phyloP scores from a whole-genome alignment of 192 early-diverging fungal species.

The Entophlyctis luteolus region DNA sequence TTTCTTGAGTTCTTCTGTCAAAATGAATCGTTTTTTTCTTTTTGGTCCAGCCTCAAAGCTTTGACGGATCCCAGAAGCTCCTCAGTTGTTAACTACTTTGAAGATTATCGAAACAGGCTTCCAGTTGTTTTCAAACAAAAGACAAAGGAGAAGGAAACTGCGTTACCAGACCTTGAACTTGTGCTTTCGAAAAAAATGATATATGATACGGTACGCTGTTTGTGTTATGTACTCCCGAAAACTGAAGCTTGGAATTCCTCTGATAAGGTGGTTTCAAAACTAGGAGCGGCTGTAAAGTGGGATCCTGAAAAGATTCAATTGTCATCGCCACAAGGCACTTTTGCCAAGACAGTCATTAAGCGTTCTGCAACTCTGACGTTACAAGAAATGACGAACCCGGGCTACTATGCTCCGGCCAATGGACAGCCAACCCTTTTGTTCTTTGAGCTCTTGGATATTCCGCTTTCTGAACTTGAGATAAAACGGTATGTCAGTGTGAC shows the following conservation, averaged over 20 bases:
- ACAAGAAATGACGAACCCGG: constrained; percentile 46
- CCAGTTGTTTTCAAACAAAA: constrained; percentile 68
- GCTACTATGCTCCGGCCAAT: constrained; percentile 10
- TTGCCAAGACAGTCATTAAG: constrained; percentile 39
- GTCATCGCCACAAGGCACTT: constrained; percentile 32
- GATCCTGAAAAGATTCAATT: constrained; percentile 76
- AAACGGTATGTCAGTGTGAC: constrained; percentile 69
- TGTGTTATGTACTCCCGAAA: no score
- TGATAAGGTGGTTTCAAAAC: constrained; percentile 54
- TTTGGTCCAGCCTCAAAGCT: not conserved
- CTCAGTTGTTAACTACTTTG: constrained; percentile 69
- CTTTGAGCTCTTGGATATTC: constrained; percentile 81
- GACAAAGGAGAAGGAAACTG: constrained; percentile 34
- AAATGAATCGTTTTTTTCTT: not conserved
- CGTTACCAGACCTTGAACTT: constrained; percentile 41
- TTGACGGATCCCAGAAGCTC: constrained; percentile 38
- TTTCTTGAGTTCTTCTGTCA: no score
- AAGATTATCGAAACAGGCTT: constrained; percentile 64
- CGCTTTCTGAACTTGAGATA: constrained; percentile 74
- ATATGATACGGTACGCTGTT: constrained; percentile 48
- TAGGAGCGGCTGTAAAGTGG: constrained; percentile 58
- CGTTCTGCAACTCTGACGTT: constrained; percentile 50
- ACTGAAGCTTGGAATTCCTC: constrained; percentile 31
- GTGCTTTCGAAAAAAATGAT: constrained; percentile 62
- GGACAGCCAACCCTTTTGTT: constrained; percentile 46